A percentile compares a stretch with the other conserved stretches of the same genome.
Evolutionary conservation across 306 rosid genomes (phyloP).

Genomic region (Rosa rugosa): DNA sequence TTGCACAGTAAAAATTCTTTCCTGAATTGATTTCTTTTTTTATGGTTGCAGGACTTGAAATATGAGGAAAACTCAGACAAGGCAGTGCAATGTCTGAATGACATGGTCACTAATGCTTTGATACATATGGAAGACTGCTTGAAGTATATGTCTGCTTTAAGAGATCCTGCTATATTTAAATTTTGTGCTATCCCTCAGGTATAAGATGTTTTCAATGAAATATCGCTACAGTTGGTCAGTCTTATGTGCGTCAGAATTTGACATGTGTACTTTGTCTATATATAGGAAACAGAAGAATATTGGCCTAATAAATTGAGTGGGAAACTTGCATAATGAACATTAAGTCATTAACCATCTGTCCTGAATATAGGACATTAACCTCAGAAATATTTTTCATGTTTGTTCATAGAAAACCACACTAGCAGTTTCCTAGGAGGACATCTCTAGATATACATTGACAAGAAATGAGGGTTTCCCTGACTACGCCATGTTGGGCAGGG

Average conservation of each 20-base stretch:
- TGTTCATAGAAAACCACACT: not conserved
- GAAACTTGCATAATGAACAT: not conserved
- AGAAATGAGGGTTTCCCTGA: not conserved
- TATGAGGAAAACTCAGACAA: constrained; percentile 64
- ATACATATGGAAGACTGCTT: constrained; percentile 74
- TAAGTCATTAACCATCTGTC: not conserved
- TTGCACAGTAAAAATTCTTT: not conserved
- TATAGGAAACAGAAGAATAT: not conserved
- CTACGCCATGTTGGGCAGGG: not conserved
- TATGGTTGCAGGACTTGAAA: constrained; percentile 69
- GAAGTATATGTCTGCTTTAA: constrained; percentile 71
- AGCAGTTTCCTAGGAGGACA: not conserved
- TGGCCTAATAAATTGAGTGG: not conserved
- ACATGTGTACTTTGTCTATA: not conserved
- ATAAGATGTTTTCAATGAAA: constrained; percentile 24
- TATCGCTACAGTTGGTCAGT: constrained; percentile 17
- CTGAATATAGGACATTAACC: not conserved
- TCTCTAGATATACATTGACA: not conserved
- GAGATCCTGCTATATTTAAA: constrained; percentile 63
- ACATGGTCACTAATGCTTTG: constrained; percentile 91
- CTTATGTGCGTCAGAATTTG: constrained; percentile 4
- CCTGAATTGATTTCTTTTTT: constrained; percentile 12
- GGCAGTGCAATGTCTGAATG: constrained; percentile 94
- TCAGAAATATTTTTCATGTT: not conserved
- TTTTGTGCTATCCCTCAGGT: constrained; percentile 99